phyloP scores from a whole-genome alignment of 1,284 basidiomycete genomes.

The Cystobasidiaceae sp. region DNA sequence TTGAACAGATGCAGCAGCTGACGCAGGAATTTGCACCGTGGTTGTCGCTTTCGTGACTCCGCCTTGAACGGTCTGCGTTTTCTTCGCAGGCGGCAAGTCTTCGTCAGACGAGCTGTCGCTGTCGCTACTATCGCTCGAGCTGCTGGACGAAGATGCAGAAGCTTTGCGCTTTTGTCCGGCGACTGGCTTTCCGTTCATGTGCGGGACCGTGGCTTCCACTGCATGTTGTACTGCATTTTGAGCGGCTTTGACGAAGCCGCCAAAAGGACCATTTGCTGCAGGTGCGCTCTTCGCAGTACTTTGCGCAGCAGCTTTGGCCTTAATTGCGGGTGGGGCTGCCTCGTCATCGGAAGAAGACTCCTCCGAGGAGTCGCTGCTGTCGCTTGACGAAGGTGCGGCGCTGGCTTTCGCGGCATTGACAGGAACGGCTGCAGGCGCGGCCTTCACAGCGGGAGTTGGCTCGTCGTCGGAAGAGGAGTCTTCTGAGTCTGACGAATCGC shows the following conservation, averaged over 20 bases:
- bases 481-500: conserved; percentile 33
- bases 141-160: neutral
- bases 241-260: conserved; percentile 23
- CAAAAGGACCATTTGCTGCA: conserved; percentile 16
- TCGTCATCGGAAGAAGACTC: conserved; percentile 19
- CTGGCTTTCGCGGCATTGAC: neutral
- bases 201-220: neutral
- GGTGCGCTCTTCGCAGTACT: neutral
- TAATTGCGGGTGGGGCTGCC: neutral
- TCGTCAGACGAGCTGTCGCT: conserved; percentile 33
- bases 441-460: conserved; percentile 16
- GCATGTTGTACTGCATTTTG: conserved; percentile 1
- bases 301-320: neutral
- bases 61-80: conserved; percentile 20
- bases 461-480: conserved; percentile 25
- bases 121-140: neutral
- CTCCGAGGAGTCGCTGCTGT: neutral
- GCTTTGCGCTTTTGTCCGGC: conserved; percentile 1
- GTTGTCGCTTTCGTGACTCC: conserved; percentile 15
- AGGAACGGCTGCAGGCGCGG: neutral
- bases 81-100: conserved; percentile 36
- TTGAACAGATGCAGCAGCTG: conserved; percentile 19
- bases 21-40: conserved; percentile 25
- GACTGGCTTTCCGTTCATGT: neutral
- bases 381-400: conserved; percentile 1